Evolutionary conservation across 2,329 filamentous ascomycete species (phyloP).

Genomic region (Diaporthe aspalathi): DNA sequence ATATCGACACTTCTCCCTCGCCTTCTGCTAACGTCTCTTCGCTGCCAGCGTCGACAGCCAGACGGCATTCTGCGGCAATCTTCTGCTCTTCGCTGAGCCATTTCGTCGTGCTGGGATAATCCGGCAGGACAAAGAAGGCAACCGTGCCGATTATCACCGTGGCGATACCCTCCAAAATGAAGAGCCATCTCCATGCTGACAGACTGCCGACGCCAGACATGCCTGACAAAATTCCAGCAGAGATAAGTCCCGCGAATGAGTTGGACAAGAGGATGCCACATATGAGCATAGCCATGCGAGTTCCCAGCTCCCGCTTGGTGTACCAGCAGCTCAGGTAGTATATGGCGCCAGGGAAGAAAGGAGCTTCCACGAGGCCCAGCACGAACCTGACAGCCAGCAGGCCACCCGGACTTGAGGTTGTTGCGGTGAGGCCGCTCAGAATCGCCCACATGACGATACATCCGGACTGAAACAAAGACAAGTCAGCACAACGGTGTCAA

Average conservation of each 20-base stretch:
- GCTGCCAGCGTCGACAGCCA: neutral
- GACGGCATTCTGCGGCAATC: neutral
- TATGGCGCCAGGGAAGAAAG: constrained; percentile 53
- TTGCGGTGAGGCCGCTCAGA: constrained; percentile 50
- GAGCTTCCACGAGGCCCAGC: constrained; percentile 51
- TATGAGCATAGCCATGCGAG: constrained; percentile 46
- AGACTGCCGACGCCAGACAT: constrained; percentile 50
- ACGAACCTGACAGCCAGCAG: constrained; percentile 51
- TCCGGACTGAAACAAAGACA: neutral
- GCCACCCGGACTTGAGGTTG: constrained; percentile 48
- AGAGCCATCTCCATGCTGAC: constrained; percentile 65
- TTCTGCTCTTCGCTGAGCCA: constrained; percentile 6
- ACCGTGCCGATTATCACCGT: constrained; percentile 55
- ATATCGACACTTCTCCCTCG: constrained; percentile 47
- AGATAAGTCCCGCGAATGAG: constrained; percentile 64
- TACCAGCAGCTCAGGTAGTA: constrained; percentile 57
- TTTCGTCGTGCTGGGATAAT: constrained; percentile 46
- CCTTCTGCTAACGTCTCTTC: constrained; percentile 47
- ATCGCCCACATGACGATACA: constrained; percentile 36
- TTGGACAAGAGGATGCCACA: constrained; percentile 44
- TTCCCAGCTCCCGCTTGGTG: constrained; percentile 51
- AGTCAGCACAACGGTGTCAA: neutral
- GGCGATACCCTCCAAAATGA: constrained; percentile 57
- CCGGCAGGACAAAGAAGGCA: constrained; percentile 51
- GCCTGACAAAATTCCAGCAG: constrained; percentile 59